Conservation (phyloP, 257 asterid genomes). For the Solanum habrochaites region DNA sequence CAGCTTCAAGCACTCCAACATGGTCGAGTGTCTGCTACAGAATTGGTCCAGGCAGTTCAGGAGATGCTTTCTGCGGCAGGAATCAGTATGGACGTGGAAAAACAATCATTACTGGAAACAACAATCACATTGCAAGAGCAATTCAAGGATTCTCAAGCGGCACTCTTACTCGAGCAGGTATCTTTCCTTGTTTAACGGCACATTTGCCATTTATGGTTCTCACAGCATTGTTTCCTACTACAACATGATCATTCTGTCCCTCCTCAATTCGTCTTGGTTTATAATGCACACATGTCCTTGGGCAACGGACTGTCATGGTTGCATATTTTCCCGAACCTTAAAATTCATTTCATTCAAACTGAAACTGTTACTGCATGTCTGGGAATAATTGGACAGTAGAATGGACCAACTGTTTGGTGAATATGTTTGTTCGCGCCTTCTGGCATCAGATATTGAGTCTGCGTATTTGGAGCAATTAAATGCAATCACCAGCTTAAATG, state of each 20-base stretch:
- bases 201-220: background rate
- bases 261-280: background rate
- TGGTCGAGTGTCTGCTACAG: slow-evolving; percentile 82
- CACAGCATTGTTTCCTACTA: background rate
- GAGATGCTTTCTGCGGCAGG: slow-evolving; percentile 97
- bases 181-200: background rate
- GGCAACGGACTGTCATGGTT: background rate
- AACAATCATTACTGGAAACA: slow-evolving; percentile 59
- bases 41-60: slow-evolving; percentile 89
- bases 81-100: slow-evolving; percentile 66
- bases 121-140: slow-evolving; percentile 75
- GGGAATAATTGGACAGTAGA: background rate
- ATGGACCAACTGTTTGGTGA: background rate
- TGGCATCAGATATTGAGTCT: slow-evolving; percentile 86
- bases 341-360: background rate
- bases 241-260: background rate
- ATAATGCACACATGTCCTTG: background rate
- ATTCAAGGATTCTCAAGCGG: slow-evolving; percentile 82
- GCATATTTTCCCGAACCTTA: background rate
- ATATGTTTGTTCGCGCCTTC: slow-evolving; percentile 57
- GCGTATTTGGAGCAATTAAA: slow-evolving; percentile 75
- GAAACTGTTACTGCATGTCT: background rate
- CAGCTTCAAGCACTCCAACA: slow-evolving; percentile 59
- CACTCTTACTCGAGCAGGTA: slow-evolving; percentile 91
- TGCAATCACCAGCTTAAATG: slow-evolving; percentile 80